Evolutionary conservation across 2,329 filamentous ascomycete genomes (phyloP), one percentile per base, ranked within the genome.

Genomic region (Xylariales sp.): DNA sequence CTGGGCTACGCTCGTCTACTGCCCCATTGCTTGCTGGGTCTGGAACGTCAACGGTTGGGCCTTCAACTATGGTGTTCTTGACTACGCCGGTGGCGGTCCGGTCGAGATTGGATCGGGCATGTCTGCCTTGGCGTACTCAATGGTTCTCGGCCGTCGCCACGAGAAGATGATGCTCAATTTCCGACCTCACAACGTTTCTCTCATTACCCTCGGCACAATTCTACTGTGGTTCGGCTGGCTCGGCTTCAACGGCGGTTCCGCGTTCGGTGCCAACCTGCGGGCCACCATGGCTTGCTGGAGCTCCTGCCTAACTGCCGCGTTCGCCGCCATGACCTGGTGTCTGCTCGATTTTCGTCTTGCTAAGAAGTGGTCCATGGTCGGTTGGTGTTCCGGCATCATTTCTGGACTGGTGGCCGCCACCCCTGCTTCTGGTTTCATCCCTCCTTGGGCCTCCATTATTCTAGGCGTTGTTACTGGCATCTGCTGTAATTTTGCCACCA

Each of bases 101-200:
- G 93, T 98, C 76, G 93, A 98, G 69, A 97, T 98, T 56, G 87
- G 80, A 46, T 97, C 93, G 44, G 93, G 93, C 61, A 74, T 95
- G 68, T 93, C 88, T 31, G 93, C 91, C 21, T 75, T 97, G 34
- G 93, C 93, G 51, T 98, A 97, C 71, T 95, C 90, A 3, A 85
- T 88, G 87, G 83, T 96, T 27, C 86, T 98, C 46, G 93, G 93
- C 53, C 87, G 89, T 59, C 88, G 93, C 52, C 93, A 96, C 71
- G 91, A 97, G 73, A 93, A 89, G 73, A 96, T 97, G 89, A 96
- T 97, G 88, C 80, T 96, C 68, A 97, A 97, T 78, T 97, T 97
- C 79, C 88, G 93, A 53, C 93, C 93, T 14, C 93, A 98, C 76
- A 98, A 98, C 72, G 93, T 97, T 52, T 95, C 90, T 5, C 79